Conservation (phyloP, 129 eudicot species). For the Deinandra increscens region DNA sequence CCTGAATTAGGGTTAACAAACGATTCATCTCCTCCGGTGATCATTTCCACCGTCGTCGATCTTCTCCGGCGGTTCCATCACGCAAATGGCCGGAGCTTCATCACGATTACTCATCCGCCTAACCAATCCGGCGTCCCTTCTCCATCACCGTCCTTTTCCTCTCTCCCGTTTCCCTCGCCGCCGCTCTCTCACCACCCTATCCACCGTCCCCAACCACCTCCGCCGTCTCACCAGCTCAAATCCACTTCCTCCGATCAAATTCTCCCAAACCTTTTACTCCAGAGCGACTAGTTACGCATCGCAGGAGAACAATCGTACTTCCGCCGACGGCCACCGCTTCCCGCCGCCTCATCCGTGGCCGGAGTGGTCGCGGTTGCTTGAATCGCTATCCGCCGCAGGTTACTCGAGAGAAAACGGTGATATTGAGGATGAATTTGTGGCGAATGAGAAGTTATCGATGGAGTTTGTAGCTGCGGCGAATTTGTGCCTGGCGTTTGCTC, state of each 20-base stretch:
- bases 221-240: not conserved
- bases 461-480: slow-evolving; percentile 50
- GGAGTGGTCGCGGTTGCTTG: slow-evolving; percentile 54
- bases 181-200: not conserved
- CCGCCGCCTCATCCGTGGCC: slow-evolving; percentile 49
- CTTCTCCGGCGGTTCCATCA: slow-evolving; percentile 9
- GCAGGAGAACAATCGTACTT: slow-evolving; percentile 10
- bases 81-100: slow-evolving; percentile 25
- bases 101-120: slow-evolving; percentile 47
- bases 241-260: slow-evolving; percentile 16
- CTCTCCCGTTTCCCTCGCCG: slow-evolving; percentile 33
- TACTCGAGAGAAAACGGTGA: slow-evolving; percentile 16
- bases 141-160: slow-evolving; percentile 36
- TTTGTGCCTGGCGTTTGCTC: slow-evolving; percentile 60
- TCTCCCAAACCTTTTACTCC: slow-evolving; percentile 33
- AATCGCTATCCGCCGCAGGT: slow-evolving; percentile 29
- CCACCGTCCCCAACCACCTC: slow-evolving; percentile 17
- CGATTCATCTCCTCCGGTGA: too few relatives aligned
- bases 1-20: not conserved
- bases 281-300: slow-evolving; percentile 26
- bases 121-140: slow-evolving; percentile 39
- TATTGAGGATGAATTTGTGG: slow-evolving; percentile 38
- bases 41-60: too few relatives aligned
- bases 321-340: slow-evolving; percentile 18
- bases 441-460: slow-evolving; percentile 35